Base-by-base conservation (phyloP, 495 filamentous ascomycete genomes). In the Penicillium canariense region DNA sequence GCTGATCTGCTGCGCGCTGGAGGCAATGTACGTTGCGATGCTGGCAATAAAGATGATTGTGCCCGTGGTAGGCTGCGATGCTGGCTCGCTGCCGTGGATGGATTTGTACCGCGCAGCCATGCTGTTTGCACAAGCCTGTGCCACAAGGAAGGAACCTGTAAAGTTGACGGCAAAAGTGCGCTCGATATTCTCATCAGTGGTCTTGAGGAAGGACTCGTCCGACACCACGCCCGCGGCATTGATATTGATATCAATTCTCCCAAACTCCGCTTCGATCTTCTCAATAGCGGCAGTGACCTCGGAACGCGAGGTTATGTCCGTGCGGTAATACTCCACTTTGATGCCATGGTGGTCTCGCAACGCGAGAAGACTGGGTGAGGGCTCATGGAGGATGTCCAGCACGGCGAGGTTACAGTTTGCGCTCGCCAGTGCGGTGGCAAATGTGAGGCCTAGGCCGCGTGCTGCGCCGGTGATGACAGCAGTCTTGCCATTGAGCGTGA, bases 241-340 rank as follows among this genome's bases (percentile, higher is more conserved):
- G 38, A 64, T 31, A 28, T 61, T 64, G 42, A 22, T 54, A 54
- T 57, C 61, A 20, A 64, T 64, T 12, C 58, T 26, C 15, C 61
- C 61, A 46, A 61, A 64, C 26, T 64, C 49, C 28, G 11, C 34
- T 15, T 61, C 53, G 12, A 64, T 55, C 30, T 63, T 48, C 35
- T 51, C 54, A 40, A 65, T 54, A n/a, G 44, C 55, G 5, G n/a
- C 36, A 34, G 46, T 38, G 25, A 63, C 34, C 28, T 40, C 32
- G 17, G 23, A 18, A 27, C 51, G 36, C 9, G 50, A 50, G 12
- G 57, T 54, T 18, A 63, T 54, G 34, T 60, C 52, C 11, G n/a
- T 48, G 44, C 47, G 42, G 36, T 59, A 60, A 47, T 50, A 42
- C 35, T 60, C 54, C 23, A 57, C 28, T 42, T 53, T 63, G 28